phyloP scores from a whole-genome alignment of 139 green algal genomes.

The Nannochloris sp. region DNA sequence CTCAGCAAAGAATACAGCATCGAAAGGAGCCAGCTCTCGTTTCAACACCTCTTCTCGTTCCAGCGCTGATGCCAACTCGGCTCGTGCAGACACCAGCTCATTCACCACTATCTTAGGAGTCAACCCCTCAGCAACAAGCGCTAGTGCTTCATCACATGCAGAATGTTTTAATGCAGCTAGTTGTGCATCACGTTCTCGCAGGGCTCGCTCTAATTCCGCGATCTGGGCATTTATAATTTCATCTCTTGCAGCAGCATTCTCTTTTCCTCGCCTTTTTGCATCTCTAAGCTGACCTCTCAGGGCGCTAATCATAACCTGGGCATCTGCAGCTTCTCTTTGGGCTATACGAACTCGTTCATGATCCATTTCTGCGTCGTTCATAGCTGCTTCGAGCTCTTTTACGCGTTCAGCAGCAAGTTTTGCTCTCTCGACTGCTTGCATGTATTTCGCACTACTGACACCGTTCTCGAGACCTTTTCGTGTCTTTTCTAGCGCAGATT shows the following conservation, averaged over 20 bases:
- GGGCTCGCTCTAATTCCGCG: constrained; percentile 20
- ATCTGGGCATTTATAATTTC: constrained; percentile 14
- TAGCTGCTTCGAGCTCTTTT: constrained; percentile 17
- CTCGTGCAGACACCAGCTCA: constrained; percentile 7
- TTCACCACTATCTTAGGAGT: constrained; percentile 12
- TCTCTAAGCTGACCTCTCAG: constrained; percentile 29
- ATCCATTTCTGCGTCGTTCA: constrained; percentile 22
- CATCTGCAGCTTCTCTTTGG: constrained; percentile 28
- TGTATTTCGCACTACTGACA: constrained; percentile 67
- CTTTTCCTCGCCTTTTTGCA: not conserved
- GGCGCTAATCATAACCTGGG: constrained; percentile 38
- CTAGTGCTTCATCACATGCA: constrained; percentile 3
- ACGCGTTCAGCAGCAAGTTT: constrained; percentile 24
- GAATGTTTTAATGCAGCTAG: constrained; percentile 10
- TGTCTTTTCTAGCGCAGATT: constrained; percentile 57
- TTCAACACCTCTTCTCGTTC: too few species aligned
- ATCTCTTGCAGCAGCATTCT: constrained; percentile 7
- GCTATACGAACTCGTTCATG: constrained; percentile 36
- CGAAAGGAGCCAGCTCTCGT: not conserved
- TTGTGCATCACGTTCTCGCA: constrained; percentile 36
- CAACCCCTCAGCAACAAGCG: constrained; percentile 15
- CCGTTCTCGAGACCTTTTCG: constrained; percentile 34
- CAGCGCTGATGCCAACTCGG: not conserved
- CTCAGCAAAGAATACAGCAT: not conserved
- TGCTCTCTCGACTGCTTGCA: constrained; percentile 37